phyloP scores from a whole-genome alignment of 2,329 filamentous ascomycete species.

The Dryadomyces quercus-mongolicae region DNA sequence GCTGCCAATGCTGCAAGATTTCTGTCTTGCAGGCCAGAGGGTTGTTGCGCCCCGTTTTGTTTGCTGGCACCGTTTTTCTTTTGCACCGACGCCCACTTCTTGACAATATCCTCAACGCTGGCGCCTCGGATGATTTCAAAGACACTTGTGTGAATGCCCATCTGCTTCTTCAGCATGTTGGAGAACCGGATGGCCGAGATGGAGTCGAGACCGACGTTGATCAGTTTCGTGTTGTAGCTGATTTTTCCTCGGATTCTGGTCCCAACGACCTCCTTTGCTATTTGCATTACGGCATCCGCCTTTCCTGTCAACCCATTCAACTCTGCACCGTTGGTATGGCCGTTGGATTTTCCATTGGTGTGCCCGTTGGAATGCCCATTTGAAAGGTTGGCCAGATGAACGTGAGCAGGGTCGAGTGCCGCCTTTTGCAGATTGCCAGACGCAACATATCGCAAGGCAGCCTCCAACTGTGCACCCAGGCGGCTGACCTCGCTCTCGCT shows the following conservation, averaged over 20 bases:
- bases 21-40: not conserved
- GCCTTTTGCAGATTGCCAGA: not conserved
- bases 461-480: slow-evolving; percentile 8
- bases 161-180: slow-evolving; percentile 9
- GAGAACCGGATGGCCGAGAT: slow-evolving; percentile 15
- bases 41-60: not conserved
- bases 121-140: slow-evolving; percentile 14
- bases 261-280: slow-evolving; percentile 11
- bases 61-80: not conserved
- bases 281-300: slow-evolving; percentile 8
- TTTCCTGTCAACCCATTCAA: not conserved
- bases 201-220: slow-evolving; percentile 15
- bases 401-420: not conserved
- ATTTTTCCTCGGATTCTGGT: slow-evolving; percentile 8
- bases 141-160: slow-evolving; percentile 13
- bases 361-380: not conserved
- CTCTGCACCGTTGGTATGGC: not conserved
- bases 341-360: not conserved
- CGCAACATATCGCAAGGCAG: not conserved
- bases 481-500: not conserved
- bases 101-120: slow-evolving; percentile 9
- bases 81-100: not conserved
- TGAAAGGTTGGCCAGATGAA: not conserved
- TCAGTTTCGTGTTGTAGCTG: slow-evolving; percentile 10
- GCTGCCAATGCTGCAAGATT: not conserved